Evolutionary conservation across 2,329 filamentous ascomycete species (phyloP).

Genomic region (Xylogone sp.): DNA sequence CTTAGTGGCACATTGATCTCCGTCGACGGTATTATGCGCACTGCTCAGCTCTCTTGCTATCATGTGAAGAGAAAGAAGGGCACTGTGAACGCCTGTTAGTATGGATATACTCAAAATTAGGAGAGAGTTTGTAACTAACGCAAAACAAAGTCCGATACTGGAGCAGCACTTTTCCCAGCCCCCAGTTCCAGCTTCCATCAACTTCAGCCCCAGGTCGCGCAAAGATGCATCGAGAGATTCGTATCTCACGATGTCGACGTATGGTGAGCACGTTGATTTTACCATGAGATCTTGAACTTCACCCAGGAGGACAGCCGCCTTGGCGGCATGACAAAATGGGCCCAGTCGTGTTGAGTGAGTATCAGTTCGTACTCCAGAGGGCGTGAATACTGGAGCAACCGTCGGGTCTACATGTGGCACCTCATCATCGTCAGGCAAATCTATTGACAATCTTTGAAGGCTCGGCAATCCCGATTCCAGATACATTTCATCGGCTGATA

Average conservation of each 20-base stretch:
- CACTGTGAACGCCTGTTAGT: conserved; percentile 10
- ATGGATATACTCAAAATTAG: neutral
- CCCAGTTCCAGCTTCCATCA: conserved; percentile 14
- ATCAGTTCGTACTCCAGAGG: conserved; percentile 10
- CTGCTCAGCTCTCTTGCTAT: neutral
- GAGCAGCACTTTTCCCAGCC: conserved; percentile 21
- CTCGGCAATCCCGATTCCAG: conserved; percentile 11
- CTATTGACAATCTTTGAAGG: conserved; percentile 10
- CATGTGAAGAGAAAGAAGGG: conserved; percentile 15
- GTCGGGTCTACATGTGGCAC: neutral
- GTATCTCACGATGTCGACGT: conserved; percentile 9
- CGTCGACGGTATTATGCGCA: neutral
- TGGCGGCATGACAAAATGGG: conserved; percentile 17
- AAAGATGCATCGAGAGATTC: conserved; percentile 9
- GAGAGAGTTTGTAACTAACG: conserved; percentile 1
- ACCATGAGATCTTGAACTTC: conserved; percentile 12
- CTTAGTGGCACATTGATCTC: conserved; percentile 6
- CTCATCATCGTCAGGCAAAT: conserved; percentile 16
- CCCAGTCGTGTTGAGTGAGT: conserved; percentile 16
- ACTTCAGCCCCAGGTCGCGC: conserved; percentile 9
- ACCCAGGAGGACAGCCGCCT: conserved; percentile 14
- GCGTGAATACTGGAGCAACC: conserved; percentile 2
- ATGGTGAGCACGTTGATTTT: conserved; percentile 5
- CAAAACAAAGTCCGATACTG: conserved; percentile 15
- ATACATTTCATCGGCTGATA: conserved; percentile 15